A percentile compares a stretch with the other conserved stretches of the same genome.
Conservation (phyloP, 1,284 basidiomycete genomes). For the Cutaneotrichosporon cavernicola region DNA sequence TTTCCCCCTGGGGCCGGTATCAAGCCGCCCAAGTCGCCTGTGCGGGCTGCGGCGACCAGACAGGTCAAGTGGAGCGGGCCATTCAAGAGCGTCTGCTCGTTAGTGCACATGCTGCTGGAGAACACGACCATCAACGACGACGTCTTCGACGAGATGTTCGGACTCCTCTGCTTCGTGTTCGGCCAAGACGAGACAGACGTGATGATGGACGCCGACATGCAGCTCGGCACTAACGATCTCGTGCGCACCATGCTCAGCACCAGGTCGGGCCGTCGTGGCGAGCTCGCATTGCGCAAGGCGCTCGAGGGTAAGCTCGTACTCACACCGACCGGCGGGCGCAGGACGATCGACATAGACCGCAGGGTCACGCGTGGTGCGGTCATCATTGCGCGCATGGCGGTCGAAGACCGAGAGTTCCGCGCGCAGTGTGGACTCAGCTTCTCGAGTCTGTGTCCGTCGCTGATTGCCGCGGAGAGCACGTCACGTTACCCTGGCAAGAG, state of each 20-base stretch:
- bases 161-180: slow-evolving; percentile 39
- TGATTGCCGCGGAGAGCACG: slow-evolving; percentile 40
- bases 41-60: background rate
- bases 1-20: slow-evolving; percentile 14
- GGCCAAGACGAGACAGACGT: slow-evolving; percentile 40
- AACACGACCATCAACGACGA: slow-evolving; percentile 37
- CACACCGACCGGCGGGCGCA: slow-evolving; percentile 24
- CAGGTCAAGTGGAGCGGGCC: slow-evolving; percentile 31
- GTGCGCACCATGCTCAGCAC: slow-evolving; percentile 36
- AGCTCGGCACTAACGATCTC: slow-evolving; percentile 29
- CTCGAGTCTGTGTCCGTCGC: slow-evolving; percentile 37
- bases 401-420: slow-evolving; percentile 32
- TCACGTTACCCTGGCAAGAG: slow-evolving; percentile 28
- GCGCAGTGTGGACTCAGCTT: slow-evolving; percentile 30
- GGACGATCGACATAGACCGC: slow-evolving; percentile 32
- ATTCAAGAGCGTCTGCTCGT: slow-evolving; percentile 31
- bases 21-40: slow-evolving; percentile 20
- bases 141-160: slow-evolving; percentile 40
- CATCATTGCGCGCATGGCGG: slow-evolving; percentile 34
- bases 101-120: slow-evolving; percentile 37
- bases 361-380: slow-evolving; percentile 45
- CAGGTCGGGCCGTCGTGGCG: slow-evolving; percentile 40
- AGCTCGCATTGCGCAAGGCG: slow-evolving; percentile 37
- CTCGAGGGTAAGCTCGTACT: slow-evolving; percentile 37
- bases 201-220: slow-evolving; percentile 28